Base-by-base conservation (phyloP, 345 rosid genomes). In the Moringa oleifera region DNA sequence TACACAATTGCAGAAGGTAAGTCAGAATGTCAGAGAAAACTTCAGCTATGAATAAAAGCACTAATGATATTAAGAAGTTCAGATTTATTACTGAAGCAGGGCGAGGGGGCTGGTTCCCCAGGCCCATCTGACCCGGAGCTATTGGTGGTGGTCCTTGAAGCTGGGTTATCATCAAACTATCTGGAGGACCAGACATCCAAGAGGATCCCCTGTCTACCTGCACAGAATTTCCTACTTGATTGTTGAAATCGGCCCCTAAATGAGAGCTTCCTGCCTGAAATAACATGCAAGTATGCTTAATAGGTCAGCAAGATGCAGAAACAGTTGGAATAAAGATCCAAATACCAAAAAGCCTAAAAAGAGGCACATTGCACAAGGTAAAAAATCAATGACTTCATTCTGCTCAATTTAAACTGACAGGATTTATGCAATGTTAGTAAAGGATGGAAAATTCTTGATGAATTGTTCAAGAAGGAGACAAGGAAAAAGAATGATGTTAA, bases 111-210 rank as follows among this genome's bases (percentile, higher is more conserved):
- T 83, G 96, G 65, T 63, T 83, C 50, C 83, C 85, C 18, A 70
- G 73, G 22, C 83, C 88, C 75, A 80, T 79, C 68, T 85, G 96
- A 74, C 78, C 66, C 23, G 91, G 77, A 73, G 68, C 71, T 55
- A 75, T 31, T 6, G 80, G 60, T 7, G 79, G 71, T 57, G 85
- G 79, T 51, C 83, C 89, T 62, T 83, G 77, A 68, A 79, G 83
- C 73, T 84, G 94, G 23, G 79, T 13, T 62, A 71, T 59, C 53
- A 71, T 37, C 25, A 81, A 77, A 76, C 76, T 76, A 41, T 93
- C 97, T 50, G 83, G 69, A n/a, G 71, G 87, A 64, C 84, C 83
- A 61, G 89, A 64, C 74, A 86, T 82, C 99, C 95, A 88, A 58
- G 89, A 77, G 46, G 92, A 64, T 69, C 90, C 95, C 79, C 96